These are phyloP conservation scores for Penicillium parvum DNA, from an alignment of 495 filamentous ascomycete species.

Conservation along the genomic window DNA sequence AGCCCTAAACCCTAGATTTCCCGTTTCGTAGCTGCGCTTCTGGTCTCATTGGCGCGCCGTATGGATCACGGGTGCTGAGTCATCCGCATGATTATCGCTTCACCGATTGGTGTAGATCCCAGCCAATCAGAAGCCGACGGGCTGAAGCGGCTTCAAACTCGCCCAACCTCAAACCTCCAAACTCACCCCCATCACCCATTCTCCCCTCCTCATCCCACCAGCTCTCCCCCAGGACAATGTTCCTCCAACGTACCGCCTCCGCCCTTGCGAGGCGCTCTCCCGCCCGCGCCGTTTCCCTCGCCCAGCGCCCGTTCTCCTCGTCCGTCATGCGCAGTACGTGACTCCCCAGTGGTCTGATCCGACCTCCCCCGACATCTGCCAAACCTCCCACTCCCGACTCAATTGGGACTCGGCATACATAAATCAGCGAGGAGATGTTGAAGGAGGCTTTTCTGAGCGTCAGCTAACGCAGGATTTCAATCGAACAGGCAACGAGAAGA, in stretches of 20 bases:
- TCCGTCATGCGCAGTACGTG: constrained; percentile 47
- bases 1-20: constrained; percentile 30
- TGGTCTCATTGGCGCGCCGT: constrained; percentile 17
- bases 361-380: constrained; percentile 19
- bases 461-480: constrained; percentile 28
- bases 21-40: constrained; percentile 23
- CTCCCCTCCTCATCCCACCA: constrained; percentile 22
- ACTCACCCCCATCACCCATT: constrained; percentile 28
- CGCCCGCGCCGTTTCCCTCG: constrained; percentile 48
- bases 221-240: constrained; percentile 57
- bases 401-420: constrained; percentile 15
- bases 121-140: constrained; percentile 29
- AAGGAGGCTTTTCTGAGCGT: not conserved
- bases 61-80: constrained; percentile 33
- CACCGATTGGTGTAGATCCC: constrained; percentile 5
- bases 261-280: constrained; percentile 67
- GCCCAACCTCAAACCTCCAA: constrained; percentile 40
- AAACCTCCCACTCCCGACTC: constrained; percentile 8
- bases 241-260: constrained; percentile 75
- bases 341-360: constrained; percentile 25
- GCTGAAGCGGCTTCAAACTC: constrained; percentile 48
- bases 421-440: not conserved
- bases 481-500: constrained; percentile 33
- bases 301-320: constrained; percentile 45
- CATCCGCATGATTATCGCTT: constrained; percentile 19